Percentiles rank a stretch among this genome's conserved stretches.
Conservation (phyloP, 2,329 filamentous ascomycete genomes). For the Aspergillus transmontanensis region DNA sequence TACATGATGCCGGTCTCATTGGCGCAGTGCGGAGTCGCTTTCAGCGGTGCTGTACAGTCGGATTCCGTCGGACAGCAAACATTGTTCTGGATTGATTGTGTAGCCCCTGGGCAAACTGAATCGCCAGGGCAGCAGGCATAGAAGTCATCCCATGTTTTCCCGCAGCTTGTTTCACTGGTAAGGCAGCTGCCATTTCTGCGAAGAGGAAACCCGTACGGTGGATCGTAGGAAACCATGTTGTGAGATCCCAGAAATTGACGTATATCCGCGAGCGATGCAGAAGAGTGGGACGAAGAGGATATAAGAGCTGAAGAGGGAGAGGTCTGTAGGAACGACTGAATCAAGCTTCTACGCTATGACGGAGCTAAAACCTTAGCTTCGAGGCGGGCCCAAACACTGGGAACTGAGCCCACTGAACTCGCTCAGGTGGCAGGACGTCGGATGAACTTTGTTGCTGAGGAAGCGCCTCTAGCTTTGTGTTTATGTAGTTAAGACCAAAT, state of each 20-base stretch:
- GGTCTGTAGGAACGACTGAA: neutral
- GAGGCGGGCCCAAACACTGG: neutral
- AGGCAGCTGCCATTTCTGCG: constrained; percentile 24
- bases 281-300: no score
- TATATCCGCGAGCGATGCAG: no score
- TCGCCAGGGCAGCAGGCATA: constrained; percentile 21
- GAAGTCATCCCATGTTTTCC: constrained; percentile 22
- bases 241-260: no score
- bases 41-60: constrained; percentile 18
- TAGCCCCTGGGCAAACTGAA: constrained; percentile 17
- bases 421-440: neutral
- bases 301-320: no score
- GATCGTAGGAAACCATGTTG: constrained; percentile 1
- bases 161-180: constrained; percentile 21
- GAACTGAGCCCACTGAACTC: neutral
- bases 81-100: constrained; percentile 8
- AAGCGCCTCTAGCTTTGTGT: no score
- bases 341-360: neutral
- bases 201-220: constrained; percentile 22
- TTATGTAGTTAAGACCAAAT: no score
- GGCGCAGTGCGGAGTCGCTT: constrained; percentile 25
- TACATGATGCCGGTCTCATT: constrained; percentile 26
- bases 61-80: constrained; percentile 22
- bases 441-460: neutral
- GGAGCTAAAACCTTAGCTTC: neutral